Base-by-base conservation (phyloP, 768 basidiomycete species). In the Ramaria sp. region DNA sequence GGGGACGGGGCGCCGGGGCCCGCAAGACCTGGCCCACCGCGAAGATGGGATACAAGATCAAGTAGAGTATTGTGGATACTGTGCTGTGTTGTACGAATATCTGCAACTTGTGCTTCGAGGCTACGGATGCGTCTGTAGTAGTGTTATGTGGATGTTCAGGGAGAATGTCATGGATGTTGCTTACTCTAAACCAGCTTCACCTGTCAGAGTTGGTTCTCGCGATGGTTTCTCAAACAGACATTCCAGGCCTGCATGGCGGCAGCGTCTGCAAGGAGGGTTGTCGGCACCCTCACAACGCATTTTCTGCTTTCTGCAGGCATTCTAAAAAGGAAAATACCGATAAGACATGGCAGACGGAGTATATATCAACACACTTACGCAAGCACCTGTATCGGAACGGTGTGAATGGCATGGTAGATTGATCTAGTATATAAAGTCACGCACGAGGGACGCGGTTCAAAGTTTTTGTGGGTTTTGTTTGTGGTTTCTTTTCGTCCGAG, bases 261-360 rank as follows among this genome's bases (percentile, higher is more conserved):
- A 97, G 42, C 94, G 81, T 62, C 87, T 83, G 69, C 94, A 97
- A n/a, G 94, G 94, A 24, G 94, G 93, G 62, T 89, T 92, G 66
- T 96, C 94, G 15, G 92, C 94, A 1, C 91, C 92, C 67, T 94
- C 91, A 65, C 93, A 97, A 61, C 92, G 77, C 94, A 96, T 96
- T 72, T 96, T 96, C 74, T 94, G 92, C 64, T 91, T 88, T 61
- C 93, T 76, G 68, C 93, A 95, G 16, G 91, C 88, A 81, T 94
- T 94, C 90, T 93, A 65, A 39, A n/a, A 39, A 50, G 41, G 42
- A 60, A 61, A 22, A 57, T 53, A 51, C 6, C 48, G 49, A 55
- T 52, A 15, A 55, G 30, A 43, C 45, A 34, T 13, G 36, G 56
- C 45, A 27, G 56, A 28, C 7, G 30, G n/a, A n/a, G n/a, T n/a